Conservation (phyloP, 768 basidiomycete genomes). For the Ramaria rubella region DNA sequence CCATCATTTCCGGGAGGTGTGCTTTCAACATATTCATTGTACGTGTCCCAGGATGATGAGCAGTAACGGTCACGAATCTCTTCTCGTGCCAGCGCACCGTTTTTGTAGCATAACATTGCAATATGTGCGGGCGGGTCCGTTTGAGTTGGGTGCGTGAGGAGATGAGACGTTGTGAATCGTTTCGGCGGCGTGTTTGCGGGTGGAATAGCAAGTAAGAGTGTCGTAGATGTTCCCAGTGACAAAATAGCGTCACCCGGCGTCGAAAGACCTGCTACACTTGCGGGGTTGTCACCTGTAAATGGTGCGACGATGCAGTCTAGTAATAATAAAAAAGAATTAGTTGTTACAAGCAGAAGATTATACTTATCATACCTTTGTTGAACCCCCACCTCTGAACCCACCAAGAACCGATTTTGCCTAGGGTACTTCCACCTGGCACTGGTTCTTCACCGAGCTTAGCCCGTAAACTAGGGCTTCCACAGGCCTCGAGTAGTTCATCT, state of each 20-base stretch:
- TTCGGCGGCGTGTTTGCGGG: slow-evolving; percentile 56
- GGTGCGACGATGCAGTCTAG: slow-evolving; percentile 73
- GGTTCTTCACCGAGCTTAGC: slow-evolving; percentile 72
- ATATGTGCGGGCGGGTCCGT: slow-evolving; percentile 54
- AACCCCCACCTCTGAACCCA: slow-evolving; percentile 77
- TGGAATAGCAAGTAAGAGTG: slow-evolving; percentile 72
- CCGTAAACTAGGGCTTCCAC: slow-evolving; percentile 61
- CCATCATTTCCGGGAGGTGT: slow-evolving; percentile 54
- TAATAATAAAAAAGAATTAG: slow-evolving; percentile 1
- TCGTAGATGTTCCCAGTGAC: slow-evolving; percentile 85
- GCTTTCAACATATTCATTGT: slow-evolving; percentile 56
- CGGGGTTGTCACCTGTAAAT: slow-evolving; percentile 88
- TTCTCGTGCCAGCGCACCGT: slow-evolving; percentile 77
- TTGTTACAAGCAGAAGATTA: background rate
- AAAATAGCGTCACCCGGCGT: slow-evolving; percentile 77
- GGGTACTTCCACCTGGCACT: slow-evolving; percentile 57
- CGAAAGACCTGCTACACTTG: slow-evolving; percentile 68
- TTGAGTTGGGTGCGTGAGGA: slow-evolving; percentile 60
- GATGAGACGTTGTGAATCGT: slow-evolving; percentile 68
- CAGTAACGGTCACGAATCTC: slow-evolving; percentile 64
- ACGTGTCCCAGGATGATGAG: slow-evolving; percentile 54
- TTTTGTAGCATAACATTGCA: slow-evolving; percentile 91
- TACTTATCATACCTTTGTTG: slow-evolving; percentile 40
- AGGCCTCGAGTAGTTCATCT: slow-evolving; percentile 53
- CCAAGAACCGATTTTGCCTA: slow-evolving; percentile 62